These are phyloP conservation scores for Xylogone sp. DNA, from an alignment of 2,329 filamentous ascomycete species.

Conservation along the genomic window DNA sequence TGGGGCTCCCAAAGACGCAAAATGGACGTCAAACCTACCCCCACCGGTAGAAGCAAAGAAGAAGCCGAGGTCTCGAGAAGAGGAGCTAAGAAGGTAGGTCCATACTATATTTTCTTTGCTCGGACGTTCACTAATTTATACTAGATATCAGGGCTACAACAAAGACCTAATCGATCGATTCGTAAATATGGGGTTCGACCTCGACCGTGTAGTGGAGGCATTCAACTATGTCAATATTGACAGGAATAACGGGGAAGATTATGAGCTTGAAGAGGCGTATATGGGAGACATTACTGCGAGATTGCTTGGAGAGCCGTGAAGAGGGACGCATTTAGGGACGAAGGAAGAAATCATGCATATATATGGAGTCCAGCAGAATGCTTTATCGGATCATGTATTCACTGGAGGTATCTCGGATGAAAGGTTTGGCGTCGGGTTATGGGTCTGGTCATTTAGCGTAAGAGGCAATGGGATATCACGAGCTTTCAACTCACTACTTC, in stretches of 20 bases:
- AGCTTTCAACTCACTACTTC: neutral
- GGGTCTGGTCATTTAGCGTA: neutral
- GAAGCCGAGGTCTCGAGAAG: constrained; percentile 19
- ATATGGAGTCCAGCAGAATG: neutral
- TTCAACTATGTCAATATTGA: constrained; percentile 82
- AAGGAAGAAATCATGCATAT: neutral
- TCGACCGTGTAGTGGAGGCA: constrained; percentile 80
- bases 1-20: constrained; percentile 60
- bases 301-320: constrained; percentile 69
- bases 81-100: constrained; percentile 19
- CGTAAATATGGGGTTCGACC: constrained; percentile 84
- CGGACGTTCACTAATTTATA: constrained; percentile 10
- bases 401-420: neutral
- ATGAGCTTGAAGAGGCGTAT: constrained; percentile 83
- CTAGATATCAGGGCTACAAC: constrained; percentile 84
- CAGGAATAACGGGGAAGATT: constrained; percentile 71
- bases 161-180: constrained; percentile 80
- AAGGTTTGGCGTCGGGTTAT: neutral
- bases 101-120: constrained; percentile 3
- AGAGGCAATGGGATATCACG: neutral
- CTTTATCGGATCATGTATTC: neutral
- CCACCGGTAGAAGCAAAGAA: constrained; percentile 26
- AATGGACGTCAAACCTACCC: constrained; percentile 38
- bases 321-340: neutral
- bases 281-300: constrained; percentile 87